Evolutionary conservation across 2,329 filamentous ascomycete genomes (phyloP), one percentile per base, ranked within the genome.

Genomic region (Monascus ruber): DNA sequence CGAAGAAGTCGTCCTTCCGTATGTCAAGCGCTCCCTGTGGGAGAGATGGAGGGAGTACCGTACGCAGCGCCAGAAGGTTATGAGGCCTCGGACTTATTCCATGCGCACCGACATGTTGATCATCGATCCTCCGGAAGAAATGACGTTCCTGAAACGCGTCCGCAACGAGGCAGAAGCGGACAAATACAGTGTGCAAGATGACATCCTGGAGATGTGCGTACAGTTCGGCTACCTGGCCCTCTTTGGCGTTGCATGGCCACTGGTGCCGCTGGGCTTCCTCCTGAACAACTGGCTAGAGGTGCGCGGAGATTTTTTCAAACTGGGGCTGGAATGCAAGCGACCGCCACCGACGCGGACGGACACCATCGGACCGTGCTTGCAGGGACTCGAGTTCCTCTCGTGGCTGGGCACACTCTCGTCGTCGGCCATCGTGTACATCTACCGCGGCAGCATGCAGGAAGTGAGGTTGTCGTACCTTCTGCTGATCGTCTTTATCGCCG

Each of bases 201-300:
- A 98, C 57, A 85, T 95, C 46, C 76, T 91, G 31, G 91, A 98
- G 65, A 94, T 94, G 87, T 77, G 87, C 26, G 77, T 94, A 44
- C 85, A 91, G 52, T 86, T 75, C 69, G 86, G 88, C 26, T 96
- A 95, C 58, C 72, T 98, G 0, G 82, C 84, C 0, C 73, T 96
- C 6, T 96, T 96, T 62, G 91, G 85, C 0, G 84, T 91, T 2
- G 79, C 94, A 39, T 98, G 91, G 91, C 91, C 91, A 0, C 69
- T 96, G n/a, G 88, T 89, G 0, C 81, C 83, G 2, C 73, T 86
- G 41, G 89, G 83, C 1, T 96, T 96, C 67, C 68, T 96, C 8
- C 69, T 91, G 62, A 96, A 96, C 66, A 93, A 96, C 66, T 96
- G 89, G 87, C 69, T 98, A 41, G 91, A 96, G 59, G 75, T 96